phyloP scores from a whole-genome alignment of 495 filamentous ascomycete genomes.

The Aspergillus haitiensis region DNA sequence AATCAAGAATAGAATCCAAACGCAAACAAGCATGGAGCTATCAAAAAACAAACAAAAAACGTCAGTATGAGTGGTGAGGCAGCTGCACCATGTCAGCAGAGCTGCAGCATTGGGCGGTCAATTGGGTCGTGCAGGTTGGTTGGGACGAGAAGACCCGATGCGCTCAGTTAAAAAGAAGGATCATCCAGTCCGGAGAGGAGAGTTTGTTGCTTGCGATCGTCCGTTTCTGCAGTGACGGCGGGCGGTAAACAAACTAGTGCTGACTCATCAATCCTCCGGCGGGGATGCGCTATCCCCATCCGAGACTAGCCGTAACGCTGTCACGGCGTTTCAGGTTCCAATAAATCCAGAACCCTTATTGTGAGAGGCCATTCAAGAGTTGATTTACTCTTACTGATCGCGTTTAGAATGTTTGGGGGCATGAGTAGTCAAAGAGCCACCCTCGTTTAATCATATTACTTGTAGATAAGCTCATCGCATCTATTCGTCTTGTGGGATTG shows the following conservation, averaged over 20 bases:
- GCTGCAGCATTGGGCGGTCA: constrained; percentile 8
- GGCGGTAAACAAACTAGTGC: constrained; percentile 43
- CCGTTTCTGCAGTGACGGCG: constrained; percentile 44
- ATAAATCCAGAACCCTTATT: not conserved
- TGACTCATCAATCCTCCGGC: constrained; percentile 26
- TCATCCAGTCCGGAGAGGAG: not conserved
- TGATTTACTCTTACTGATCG: no score
- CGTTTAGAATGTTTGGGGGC: no score
- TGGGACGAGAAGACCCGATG: no score
- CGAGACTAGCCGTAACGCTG: constrained; percentile 23
- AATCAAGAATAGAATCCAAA: constrained; percentile 4
- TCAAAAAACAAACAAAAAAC: constrained; percentile 4
- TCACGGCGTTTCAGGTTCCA: constrained; percentile 8
- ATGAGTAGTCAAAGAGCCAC: no score
- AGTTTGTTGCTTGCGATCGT: constrained; percentile 7
- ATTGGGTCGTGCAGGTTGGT: not conserved
- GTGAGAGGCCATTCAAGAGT: no score
- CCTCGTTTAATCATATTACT: no score
- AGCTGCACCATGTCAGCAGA: constrained; percentile 19
- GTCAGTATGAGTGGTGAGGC: constrained; percentile 1
- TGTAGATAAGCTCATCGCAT: no score
- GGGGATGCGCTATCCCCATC: constrained; percentile 16
- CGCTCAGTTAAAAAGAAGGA: no score
- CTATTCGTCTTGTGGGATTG: not conserved
- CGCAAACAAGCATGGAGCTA: not conserved